phyloP scores from a whole-genome alignment of 371 early-diverging fungal species.

The Sporodiniella umbellata region DNA sequence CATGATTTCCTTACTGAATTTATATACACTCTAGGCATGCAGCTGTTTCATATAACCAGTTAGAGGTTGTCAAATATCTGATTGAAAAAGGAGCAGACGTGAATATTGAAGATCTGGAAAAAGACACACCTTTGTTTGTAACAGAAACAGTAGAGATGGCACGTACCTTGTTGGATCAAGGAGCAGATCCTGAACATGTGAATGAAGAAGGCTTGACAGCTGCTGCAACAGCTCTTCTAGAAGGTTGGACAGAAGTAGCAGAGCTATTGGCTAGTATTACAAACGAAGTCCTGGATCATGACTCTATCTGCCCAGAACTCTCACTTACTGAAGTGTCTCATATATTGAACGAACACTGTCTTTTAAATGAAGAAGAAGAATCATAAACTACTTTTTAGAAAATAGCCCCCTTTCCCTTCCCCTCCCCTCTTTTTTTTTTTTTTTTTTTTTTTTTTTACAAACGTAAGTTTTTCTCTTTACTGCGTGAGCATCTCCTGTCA shows the following conservation, averaged over 20 bases:
- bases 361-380: too few species aligned
- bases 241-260: conserved; percentile 45
- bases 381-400: too few species aligned
- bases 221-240: conserved; percentile 31
- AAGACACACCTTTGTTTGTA: conserved; percentile 86
- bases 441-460: too few species aligned
- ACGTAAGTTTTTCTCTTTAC: too few species aligned
- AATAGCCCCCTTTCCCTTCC: too few species aligned
- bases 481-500: too few species aligned
- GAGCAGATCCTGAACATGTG: conserved; percentile 62
- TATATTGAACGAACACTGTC: too few species aligned
- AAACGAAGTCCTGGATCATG: conserved; percentile 24
- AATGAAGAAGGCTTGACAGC: conserved; percentile 65
- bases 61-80: conserved; percentile 53
- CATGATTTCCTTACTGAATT: too few species aligned
- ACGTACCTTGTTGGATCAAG: conserved; percentile 62
- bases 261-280: conserved; percentile 30
- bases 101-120: conserved; percentile 73
- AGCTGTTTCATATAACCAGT: conserved; percentile 65
- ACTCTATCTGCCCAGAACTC: too few species aligned
- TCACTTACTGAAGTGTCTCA: too few species aligned
- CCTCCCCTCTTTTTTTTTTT: too few species aligned
- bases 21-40: conserved; percentile 47
- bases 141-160: conserved; percentile 77
- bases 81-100: conserved; percentile 56